These are phyloP conservation scores for Arachis hypogaea DNA, from an alignment of 306 rosid species.

Conservation along the genomic window DNA sequence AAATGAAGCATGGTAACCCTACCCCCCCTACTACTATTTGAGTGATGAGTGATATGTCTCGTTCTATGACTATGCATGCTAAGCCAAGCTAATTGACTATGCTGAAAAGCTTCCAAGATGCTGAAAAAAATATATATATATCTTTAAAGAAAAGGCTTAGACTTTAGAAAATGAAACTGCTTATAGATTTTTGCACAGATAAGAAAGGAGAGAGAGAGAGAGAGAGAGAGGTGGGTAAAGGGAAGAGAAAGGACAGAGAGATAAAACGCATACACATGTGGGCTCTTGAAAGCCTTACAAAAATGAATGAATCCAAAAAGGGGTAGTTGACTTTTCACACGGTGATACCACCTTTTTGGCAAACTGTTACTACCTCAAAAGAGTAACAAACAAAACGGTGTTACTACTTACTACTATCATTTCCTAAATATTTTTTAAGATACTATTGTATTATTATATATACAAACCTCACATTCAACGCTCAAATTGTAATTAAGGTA, in stretches of 20 bases:
- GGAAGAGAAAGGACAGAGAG: background rate
- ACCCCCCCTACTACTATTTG: constrained; percentile 59
- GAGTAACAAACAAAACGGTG: background rate
- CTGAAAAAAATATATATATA: background rate
- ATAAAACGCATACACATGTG: constrained; percentile 67
- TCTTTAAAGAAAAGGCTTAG: background rate
- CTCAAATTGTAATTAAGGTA: too few relatives aligned
- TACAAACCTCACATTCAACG: too few relatives aligned
- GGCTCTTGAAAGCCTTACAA: constrained; percentile 88
- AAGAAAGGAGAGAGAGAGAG: background rate
- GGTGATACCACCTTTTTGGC: constrained; percentile 3
- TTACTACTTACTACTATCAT: background rate
- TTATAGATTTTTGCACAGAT: constrained; percentile 40
- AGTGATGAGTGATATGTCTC: constrained; percentile 25
- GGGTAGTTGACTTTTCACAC: constrained; percentile 72
- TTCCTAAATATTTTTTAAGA: too few relatives aligned
- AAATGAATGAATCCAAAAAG: constrained; percentile 73
- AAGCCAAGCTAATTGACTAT: background rate
- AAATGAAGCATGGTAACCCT: constrained; percentile 55
- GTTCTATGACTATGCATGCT: constrained; percentile 67
- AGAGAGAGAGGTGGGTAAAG: background rate
- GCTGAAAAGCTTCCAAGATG: constrained; percentile 4
- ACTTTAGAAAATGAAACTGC: constrained; percentile 32
- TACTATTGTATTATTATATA: too few relatives aligned
- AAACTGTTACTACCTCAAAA: background rate